These are phyloP conservation scores for Aureobasidium sp. DNA, from an alignment of 2,329 filamentous ascomycete genomes.

Conservation along the genomic window DNA sequence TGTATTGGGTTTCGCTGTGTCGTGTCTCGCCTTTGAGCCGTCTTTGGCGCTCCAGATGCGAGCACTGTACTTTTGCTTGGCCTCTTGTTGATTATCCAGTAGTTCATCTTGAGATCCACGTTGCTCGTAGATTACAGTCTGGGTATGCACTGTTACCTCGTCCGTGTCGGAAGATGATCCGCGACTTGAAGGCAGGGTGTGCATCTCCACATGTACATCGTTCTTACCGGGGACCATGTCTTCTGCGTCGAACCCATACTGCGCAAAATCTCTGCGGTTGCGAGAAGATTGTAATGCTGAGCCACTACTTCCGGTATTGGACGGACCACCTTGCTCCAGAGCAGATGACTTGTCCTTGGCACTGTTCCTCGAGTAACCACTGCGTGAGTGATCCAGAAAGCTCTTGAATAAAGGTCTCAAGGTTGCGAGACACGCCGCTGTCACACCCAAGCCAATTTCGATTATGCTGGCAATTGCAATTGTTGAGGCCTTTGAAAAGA, in stretches of 20 bases:
- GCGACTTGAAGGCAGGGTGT: neutral
- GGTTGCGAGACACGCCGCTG: conserved; percentile 36
- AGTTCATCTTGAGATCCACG: conserved; percentile 5
- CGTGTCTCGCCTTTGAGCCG: too few species aligned
- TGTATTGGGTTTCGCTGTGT: too few species aligned
- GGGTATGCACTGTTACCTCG: neutral
- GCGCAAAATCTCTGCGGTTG: neutral
- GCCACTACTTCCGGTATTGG: neutral
- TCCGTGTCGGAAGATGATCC: conserved; percentile 1
- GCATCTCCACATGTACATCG: conserved; percentile 1
- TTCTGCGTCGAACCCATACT: neutral
- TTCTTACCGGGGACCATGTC: neutral
- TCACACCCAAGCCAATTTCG: conserved; percentile 39
- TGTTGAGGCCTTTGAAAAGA: neutral
- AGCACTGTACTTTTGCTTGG: neutral
- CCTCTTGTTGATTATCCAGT: neutral
- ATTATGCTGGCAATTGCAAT: conserved; percentile 33
- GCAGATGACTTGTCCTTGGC: neutral
- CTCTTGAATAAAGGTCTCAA: conserved; percentile 35
- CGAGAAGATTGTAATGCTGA: neutral
- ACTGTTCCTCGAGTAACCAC: neutral
- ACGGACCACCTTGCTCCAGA: neutral
- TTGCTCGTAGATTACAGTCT: conserved; percentile 4
- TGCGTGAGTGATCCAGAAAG: neutral
- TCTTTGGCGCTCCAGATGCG: neutral